These are phyloP conservation scores for Byssoonygena ceratinophila DNA, from an alignment of 2,329 filamentous ascomycete species.

Conservation along the genomic window DNA sequence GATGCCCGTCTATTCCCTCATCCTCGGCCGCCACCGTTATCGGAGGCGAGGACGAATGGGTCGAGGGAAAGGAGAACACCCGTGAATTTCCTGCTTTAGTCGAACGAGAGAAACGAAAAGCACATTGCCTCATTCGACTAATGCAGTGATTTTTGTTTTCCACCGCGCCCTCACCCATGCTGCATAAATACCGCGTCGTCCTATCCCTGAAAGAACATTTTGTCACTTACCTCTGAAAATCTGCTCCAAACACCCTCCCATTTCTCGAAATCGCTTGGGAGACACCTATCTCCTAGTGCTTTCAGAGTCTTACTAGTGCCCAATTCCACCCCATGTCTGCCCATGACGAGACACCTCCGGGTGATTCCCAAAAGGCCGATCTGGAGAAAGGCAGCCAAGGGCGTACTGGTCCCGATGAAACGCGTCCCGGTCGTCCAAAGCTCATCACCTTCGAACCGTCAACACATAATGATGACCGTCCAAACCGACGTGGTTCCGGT, in stretches of 20 bases:
- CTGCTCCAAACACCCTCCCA: too few species aligned
- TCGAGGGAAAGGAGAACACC: background rate
- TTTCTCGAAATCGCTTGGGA: background rate
- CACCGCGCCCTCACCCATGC: background rate
- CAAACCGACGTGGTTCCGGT: constrained; percentile 3
- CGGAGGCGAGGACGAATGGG: background rate
- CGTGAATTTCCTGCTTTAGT: background rate
- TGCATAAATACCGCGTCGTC: constrained; percentile 10
- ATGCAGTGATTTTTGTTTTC: too few species aligned
- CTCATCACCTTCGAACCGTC: constrained; percentile 9
- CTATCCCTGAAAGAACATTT: background rate
- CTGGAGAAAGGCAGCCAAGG: constrained; percentile 2
- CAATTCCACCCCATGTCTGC: constrained; percentile 4
- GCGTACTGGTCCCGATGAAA: background rate
- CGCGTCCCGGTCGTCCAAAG: background rate
- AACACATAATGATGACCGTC: background rate
- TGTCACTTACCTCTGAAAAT: background rate
- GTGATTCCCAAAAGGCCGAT: constrained; percentile 2
- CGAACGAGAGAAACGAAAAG: background rate
- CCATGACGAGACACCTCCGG: background rate
- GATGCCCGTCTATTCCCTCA: background rate
- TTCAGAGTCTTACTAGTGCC: background rate
- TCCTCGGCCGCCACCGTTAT: background rate
- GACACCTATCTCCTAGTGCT: background rate
- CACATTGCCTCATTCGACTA: too few species aligned